phyloP scores from a whole-genome alignment of 179 eudicot genomes.

The Silene noctiflora region DNA sequence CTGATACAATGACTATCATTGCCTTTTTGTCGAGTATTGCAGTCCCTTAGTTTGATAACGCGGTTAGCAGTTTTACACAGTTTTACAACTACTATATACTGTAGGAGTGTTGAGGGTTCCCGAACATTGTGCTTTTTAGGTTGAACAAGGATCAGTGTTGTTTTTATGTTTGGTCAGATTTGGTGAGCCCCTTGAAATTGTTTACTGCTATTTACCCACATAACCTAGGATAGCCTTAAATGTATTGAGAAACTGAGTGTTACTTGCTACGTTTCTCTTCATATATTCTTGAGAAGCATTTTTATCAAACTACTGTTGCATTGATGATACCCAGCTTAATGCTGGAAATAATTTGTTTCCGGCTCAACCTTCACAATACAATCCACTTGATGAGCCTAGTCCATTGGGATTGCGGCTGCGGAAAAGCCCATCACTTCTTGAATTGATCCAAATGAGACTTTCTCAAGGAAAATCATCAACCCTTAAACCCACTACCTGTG shows the following conservation, averaged over 20 bases:
- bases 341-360: constrained; percentile 31
- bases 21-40: background rate
- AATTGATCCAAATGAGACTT: constrained; percentile 76
- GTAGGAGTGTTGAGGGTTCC: background rate
- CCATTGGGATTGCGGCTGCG: constrained; percentile 83
- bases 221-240: background rate
- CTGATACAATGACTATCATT: background rate
- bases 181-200: background rate
- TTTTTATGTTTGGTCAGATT: background rate
- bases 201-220: too few relatives aligned
- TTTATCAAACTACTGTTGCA: background rate
- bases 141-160: background rate
- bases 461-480: constrained; percentile 49
- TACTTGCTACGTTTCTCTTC: background rate
- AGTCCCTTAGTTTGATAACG: background rate
- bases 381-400: constrained; percentile 91
- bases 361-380: constrained; percentile 47
- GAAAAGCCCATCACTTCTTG: constrained; percentile 84
- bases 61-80: background rate
- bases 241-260: background rate
- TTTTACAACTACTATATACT: background rate
- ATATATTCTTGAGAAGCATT: background rate
- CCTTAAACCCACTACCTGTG: constrained; percentile 23
- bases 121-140: background rate
- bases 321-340: constrained; percentile 26